Base-by-base conservation (phyloP, 208 protist species). In the Trypanosoma brucei region DNA sequence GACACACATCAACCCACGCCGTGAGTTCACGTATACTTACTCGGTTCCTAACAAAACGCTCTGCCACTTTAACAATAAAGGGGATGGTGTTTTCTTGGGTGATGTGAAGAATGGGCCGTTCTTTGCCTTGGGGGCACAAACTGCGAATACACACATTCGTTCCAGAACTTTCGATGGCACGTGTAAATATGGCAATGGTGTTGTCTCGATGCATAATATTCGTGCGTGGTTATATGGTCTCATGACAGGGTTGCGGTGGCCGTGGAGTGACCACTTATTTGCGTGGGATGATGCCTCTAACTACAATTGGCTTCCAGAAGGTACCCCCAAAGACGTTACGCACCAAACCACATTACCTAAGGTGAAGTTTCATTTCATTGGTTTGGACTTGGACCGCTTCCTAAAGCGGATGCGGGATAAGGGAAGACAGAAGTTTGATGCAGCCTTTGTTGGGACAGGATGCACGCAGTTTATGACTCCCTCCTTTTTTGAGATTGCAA, bases 31-130 rank as follows among this genome's bases (percentile, higher is more conserved):
- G 22, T 94, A 94, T 67, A 70, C 76, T 35, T 94, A 94, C 76
- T 77, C 33, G 9, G 70, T 79, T 22, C 82, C 88, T 7, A 96
- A 96, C 75, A 94, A 94, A 62, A 84, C 91, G 33, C 75, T 96
- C 3, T 92, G 85, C 59, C 74, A 88, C 62, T 96, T 96, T 62
- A 72, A 87, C 46, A 69, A 65, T n/a, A 53, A 70, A n/a, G 87
- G 84, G 9, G 69, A 63, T 5, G 91, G 86, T 35, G 57, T 75
- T 31, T 96, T 91, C 65, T 49, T 64, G 14, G 91, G 91, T 1
- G 91, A 96, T 56, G 65, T 96, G 49, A 94, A 92, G 61, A 92
- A 85, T 68, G 87, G 88, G 2, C 91, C 91, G 0, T 96, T 94
- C 62, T 91, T 84, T 60, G 64, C 74, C 3, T 79, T 94, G 66